A percentile compares a stretch with the other conserved stretches of the same genome.
These are phyloP conservation scores for Lentinula aciculospora DNA, from an alignment of 768 basidiomycete genomes.

Conservation along the genomic window DNA sequence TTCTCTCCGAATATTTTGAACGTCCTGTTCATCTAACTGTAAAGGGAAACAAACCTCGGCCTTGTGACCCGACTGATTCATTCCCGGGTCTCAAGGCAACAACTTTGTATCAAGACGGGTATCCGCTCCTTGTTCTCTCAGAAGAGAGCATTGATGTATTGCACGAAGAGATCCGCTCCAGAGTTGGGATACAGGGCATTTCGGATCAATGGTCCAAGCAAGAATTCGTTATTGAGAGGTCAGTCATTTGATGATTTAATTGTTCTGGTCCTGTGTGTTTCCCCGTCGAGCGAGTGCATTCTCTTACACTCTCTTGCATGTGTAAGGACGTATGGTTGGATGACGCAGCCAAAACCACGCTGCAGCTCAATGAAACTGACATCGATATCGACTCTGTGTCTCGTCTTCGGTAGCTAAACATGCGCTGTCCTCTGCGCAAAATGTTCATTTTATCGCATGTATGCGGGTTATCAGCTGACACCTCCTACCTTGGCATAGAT, in stretches of 20 bases:
- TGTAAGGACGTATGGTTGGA: no score
- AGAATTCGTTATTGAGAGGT: constrained; percentile 56
- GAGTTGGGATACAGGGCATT: constrained; percentile 44
- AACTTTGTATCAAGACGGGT: constrained; percentile 64
- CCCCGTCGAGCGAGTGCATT: no score
- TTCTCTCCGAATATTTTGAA: constrained; percentile 58
- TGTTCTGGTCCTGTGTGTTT: background rate
- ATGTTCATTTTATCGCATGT: background rate
- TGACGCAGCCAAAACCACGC: no score
- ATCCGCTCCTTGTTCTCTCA: constrained; percentile 61
- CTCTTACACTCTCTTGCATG: no score
- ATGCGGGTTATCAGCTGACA: constrained; percentile 2
- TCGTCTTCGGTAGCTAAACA: background rate
- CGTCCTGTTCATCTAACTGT: constrained; percentile 56
- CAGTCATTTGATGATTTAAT: constrained; percentile 11
- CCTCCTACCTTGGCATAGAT: constrained; percentile 34
- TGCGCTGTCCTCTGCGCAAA: background rate
- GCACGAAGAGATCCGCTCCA: constrained; percentile 37
- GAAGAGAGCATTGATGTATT: constrained; percentile 58
- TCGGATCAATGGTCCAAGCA: constrained; percentile 47
- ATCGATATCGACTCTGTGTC: no score
- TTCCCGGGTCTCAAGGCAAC: constrained; percentile 57
- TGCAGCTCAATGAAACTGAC: no score
- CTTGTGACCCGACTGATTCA: constrained; percentile 40
- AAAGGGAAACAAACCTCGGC: constrained; percentile 58